Conservation (phyloP, 805 yeast species). For the Saccharomycopsis malanga region DNA sequence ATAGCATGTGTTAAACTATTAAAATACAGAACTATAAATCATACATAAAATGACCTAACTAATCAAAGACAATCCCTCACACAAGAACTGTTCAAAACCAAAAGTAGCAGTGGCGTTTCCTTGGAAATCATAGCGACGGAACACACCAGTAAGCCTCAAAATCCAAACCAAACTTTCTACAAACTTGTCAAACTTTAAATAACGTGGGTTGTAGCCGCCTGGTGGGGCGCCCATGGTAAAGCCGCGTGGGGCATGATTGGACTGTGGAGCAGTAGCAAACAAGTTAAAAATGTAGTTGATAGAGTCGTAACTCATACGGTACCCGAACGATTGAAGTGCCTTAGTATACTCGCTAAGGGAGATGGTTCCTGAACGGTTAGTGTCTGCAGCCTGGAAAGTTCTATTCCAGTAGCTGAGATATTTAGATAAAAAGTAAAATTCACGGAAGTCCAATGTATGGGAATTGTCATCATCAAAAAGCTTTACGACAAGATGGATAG, state of each 20-base stretch:
- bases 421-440: constrained; percentile 62
- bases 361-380: constrained; percentile 48
- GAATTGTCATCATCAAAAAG: constrained; percentile 47
- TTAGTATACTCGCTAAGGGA: constrained; percentile 58
- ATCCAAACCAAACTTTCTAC: constrained; percentile 73
- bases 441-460: constrained; percentile 45
- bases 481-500: constrained; percentile 55
- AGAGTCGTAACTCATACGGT: constrained; percentile 50
- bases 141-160: constrained; percentile 68
- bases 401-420: constrained; percentile 60
- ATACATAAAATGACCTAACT: too few species aligned
- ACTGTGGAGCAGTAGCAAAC: constrained; percentile 35
- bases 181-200: constrained; percentile 68
- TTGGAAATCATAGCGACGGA: constrained; percentile 67
- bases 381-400: constrained; percentile 54
- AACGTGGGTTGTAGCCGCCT: constrained; percentile 27
- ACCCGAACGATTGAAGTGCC: constrained; percentile 59
- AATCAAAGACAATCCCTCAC: constrained; percentile 37
- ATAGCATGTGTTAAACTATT: too few species aligned
- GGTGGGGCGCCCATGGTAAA: constrained; percentile 30
- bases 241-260: constrained; percentile 23
- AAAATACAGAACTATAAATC: too few species aligned
- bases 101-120: constrained; percentile 65
- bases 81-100: constrained; percentile 56
- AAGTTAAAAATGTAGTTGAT: constrained; percentile 51